These are phyloP conservation scores for Vitis cinerea DNA, from an alignment of 164 flowering plant genomes.

Conservation along the genomic window DNA sequence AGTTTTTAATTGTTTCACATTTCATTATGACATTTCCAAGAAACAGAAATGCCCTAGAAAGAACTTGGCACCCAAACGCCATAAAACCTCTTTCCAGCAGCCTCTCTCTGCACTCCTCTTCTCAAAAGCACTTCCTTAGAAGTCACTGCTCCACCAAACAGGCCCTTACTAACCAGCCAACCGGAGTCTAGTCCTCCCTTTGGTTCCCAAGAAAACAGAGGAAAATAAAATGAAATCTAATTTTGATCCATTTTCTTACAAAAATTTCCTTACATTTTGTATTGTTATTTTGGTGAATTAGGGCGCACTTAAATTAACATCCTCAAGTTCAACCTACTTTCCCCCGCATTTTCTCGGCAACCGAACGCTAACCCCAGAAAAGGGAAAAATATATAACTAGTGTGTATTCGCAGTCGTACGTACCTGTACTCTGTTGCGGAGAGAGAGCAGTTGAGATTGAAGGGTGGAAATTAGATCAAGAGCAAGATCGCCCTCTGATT, in stretches of 20 bases:
- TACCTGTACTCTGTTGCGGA: conserved; percentile 36
- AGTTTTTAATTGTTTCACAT: too few species aligned
- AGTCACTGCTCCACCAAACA: too few species aligned
- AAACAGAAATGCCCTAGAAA: too few species aligned
- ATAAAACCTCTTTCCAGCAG: too few species aligned
- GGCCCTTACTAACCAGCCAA: too few species aligned
- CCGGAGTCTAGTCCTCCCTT: not conserved
- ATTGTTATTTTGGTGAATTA: not conserved
- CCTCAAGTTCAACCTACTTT: not conserved
- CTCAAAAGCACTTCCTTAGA: too few species aligned
- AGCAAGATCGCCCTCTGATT: not conserved
- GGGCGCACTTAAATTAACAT: not conserved
- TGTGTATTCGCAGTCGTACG: conserved; percentile 12
- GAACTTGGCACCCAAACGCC: too few species aligned
- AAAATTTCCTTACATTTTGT: not conserved
- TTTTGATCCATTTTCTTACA: not conserved
- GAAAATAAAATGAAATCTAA: not conserved
- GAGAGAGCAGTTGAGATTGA: conserved; percentile 28
- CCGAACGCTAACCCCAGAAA: not conserved
- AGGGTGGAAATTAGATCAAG: conserved; percentile 13
- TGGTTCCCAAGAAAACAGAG: not conserved
- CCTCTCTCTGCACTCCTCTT: too few species aligned
- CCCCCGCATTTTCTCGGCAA: not conserved
- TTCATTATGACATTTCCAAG: too few species aligned
- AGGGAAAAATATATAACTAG: too few species aligned